These are phyloP conservation scores for Solanum peruvianum DNA, from an alignment of 257 asterid species.

Conservation along the genomic window DNA sequence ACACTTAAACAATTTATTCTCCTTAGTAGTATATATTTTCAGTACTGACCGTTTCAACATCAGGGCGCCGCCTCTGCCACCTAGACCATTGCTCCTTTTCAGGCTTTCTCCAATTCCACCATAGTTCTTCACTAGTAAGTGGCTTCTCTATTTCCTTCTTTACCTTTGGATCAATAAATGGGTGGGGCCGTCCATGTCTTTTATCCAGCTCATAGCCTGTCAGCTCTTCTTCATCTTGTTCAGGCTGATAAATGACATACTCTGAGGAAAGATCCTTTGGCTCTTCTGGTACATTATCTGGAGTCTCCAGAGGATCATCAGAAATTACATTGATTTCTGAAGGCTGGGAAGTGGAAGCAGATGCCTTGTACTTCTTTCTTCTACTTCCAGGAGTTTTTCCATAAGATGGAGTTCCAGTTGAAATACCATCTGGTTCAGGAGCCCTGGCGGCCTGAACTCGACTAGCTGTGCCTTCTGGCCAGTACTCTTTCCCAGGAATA, in stretches of 20 bases:
- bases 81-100: conserved; percentile 93
- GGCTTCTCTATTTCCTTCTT: conserved; percentile 53
- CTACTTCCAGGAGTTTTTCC: conserved; percentile 92
- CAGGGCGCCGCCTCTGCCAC: conserved; percentile 96
- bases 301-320: conserved; percentile 24
- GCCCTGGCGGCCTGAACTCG: conserved; percentile 81
- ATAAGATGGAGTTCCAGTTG: conserved; percentile 69
- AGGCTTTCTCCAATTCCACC: conserved; percentile 99
- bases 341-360: conserved; percentile 29
- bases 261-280: conserved; percentile 33
- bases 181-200: conserved; percentile 67
- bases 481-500: conserved; percentile 71
- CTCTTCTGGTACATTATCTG: conserved; percentile 42
- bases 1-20: neutral
- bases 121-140: conserved; percentile 77
- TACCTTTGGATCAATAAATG: conserved; percentile 69
- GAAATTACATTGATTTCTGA: conserved; percentile 19
- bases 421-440: conserved; percentile 71
- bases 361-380: conserved; percentile 52
- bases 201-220: conserved; percentile 68
- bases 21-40: neutral
- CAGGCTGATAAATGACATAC: conserved; percentile 61
- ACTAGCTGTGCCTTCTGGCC: conserved; percentile 93
- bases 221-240: conserved; percentile 39
- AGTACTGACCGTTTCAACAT: conserved; percentile 71